Evolutionary conservation across 495 filamentous ascomycete species (phyloP), one percentile per base, ranked within the genome.

Genomic region (Penicillium longicatenatum): DNA sequence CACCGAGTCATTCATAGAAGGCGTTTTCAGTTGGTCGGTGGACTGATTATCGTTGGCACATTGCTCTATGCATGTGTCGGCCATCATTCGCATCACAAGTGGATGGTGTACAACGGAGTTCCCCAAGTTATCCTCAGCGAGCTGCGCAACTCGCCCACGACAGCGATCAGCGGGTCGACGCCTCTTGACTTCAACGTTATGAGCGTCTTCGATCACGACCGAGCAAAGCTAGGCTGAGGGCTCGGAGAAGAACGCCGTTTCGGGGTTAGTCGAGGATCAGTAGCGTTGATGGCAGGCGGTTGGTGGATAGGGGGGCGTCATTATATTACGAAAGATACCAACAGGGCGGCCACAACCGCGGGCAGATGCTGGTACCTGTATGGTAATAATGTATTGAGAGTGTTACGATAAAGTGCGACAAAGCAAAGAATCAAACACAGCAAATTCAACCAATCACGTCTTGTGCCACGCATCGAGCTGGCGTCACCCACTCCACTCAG

Each of bases 401-500:
- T 39, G 37, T 39, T 7, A 39, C 37, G 7, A 17, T 17, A n/a
- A 48, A 48, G 22, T 30, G 14, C 16, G 20, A 48, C n/a, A n/a
- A 30, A 26, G n/a, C 16, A 43, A 43, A 43, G 41, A 43, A 20
- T 43, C 41, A 43, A 45, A 45, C 42, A 7, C 12, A 21, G 7
- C 42, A 45, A 21, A 17, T 24, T 39, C 49, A n/a, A 45, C 65
- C 63, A 68, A 68, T 68, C n/a, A 45, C 7, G 6, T 17, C 16
- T 11, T 21, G 55, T 17, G 66, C 63, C 60, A 61, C 66, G 66
- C 63, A 66, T 54, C 45, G 35, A 45, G 67, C 67, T 68, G 58
- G 60, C 67, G 67, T 70, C 67, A 69, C 60, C 67, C 35, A 46
- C 65, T 66, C 67, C 67, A 68, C 63, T 57, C 52, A 45, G 37